These are phyloP conservation scores for Russula lepida DNA, from an alignment of 768 basidiomycete species.

Conservation along the genomic window DNA sequence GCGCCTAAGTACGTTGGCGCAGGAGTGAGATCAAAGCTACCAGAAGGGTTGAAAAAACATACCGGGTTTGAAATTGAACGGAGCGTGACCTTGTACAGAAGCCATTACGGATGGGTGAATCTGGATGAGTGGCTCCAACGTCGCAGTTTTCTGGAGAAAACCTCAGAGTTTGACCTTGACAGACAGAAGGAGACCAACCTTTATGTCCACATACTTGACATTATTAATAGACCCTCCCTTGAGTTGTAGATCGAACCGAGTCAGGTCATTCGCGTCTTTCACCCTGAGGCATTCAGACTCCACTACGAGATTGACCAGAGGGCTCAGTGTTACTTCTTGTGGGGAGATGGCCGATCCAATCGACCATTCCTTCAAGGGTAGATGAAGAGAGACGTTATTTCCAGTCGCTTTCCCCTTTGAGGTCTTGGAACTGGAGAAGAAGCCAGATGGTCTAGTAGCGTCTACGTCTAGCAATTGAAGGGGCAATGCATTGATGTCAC, in stretches of 20 bases:
- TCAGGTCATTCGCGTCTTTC: not conserved
- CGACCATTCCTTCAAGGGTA: conserved; percentile 9
- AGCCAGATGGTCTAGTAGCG: conserved; percentile 6
- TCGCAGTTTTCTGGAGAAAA: not conserved
- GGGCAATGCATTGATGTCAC: not conserved
- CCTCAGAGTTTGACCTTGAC: not conserved
- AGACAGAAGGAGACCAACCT: not conserved
- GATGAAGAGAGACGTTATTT: not conserved
- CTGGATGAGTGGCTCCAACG: not conserved
- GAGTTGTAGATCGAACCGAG: conserved; percentile 5
- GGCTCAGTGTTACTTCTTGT: not conserved
- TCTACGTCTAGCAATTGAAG: not conserved
- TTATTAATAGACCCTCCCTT: not conserved
- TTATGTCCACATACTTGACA: conserved; percentile 1
- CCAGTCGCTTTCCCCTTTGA: not conserved
- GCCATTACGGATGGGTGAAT: not conserved
- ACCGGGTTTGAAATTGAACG: conserved; percentile 3
- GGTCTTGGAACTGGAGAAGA: not conserved
- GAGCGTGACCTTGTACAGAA: not conserved
- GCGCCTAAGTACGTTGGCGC: not conserved
- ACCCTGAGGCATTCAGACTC: not conserved
- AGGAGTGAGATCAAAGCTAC: not conserved
- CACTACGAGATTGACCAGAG: not conserved
- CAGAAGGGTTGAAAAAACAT: not conserved
- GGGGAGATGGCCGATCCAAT: not conserved